phyloP scores from a whole-genome alignment of 805 yeast species.

The Kodamaea laetipori region DNA sequence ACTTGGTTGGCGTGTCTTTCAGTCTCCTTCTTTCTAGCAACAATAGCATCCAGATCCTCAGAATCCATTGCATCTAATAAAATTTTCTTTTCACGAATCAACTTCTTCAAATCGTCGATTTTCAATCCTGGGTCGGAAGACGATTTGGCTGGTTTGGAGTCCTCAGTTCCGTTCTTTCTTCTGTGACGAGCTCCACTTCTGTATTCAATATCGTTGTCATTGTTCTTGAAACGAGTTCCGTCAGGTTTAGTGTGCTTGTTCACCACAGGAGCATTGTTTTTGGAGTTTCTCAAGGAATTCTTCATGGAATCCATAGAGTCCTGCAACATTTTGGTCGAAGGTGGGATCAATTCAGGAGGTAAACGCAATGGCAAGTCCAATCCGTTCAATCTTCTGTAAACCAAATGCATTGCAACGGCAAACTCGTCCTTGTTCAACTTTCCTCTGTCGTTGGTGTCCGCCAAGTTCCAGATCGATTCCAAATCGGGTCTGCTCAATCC shows the following conservation, averaged over 20 bases:
- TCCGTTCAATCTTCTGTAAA: slow-evolving; percentile 88
- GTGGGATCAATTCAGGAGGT: slow-evolving; percentile 90
- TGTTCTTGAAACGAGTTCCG: slow-evolving; percentile 60
- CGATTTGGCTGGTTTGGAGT: slow-evolving; percentile 17
- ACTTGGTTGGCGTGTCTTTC: slow-evolving; percentile 55
- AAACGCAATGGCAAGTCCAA: slow-evolving; percentile 76
- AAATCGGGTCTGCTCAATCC: slow-evolving; percentile 84
- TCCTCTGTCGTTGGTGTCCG: slow-evolving; percentile 82
- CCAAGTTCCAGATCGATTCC: slow-evolving; percentile 87
- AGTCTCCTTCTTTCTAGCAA: slow-evolving; percentile 35
- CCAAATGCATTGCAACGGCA: slow-evolving; percentile 95
- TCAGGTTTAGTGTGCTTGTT: slow-evolving; percentile 25
- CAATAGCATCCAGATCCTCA: slow-evolving; percentile 51
- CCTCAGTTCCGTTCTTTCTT: slow-evolving; percentile 28
- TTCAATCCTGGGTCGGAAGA: slow-evolving; percentile 40
- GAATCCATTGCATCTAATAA: slow-evolving; percentile 71
- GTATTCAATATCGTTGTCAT: slow-evolving; percentile 69
- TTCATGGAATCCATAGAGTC: slow-evolving; percentile 73
- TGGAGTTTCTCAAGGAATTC: slow-evolving; percentile 50
- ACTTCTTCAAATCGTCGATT: slow-evolving; percentile 59
- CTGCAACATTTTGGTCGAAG: slow-evolving; percentile 73
- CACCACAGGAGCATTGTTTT: slow-evolving; percentile 22
- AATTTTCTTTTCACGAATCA: slow-evolving; percentile 71
- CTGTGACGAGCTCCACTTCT: slow-evolving; percentile 68
- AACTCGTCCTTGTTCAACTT: slow-evolving; percentile 86